Conservation (phyloP, 23 red algal species). For the Gracilaria gracilis region DNA sequence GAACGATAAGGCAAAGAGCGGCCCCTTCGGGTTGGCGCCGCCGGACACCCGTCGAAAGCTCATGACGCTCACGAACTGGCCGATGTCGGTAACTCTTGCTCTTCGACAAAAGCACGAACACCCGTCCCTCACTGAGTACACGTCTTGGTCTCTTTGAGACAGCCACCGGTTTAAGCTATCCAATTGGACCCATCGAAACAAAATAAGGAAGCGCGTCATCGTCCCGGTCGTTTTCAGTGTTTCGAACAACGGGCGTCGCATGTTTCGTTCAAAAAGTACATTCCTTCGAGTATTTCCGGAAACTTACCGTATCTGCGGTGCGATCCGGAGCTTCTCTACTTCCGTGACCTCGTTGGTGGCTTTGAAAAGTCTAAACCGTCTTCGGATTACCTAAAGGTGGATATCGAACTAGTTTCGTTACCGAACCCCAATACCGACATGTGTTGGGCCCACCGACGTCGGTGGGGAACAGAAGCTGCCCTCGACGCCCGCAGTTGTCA, state of each 20-base stretch:
- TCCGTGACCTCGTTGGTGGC: background rate
- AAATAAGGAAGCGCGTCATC: background rate
- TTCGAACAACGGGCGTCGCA: background rate
- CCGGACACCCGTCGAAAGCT: no score
- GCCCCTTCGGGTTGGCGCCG: no score
- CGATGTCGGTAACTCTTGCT: background rate
- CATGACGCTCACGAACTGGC: background rate
- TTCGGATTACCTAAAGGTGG: background rate
- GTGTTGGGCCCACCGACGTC: no score
- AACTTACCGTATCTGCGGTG: background rate
- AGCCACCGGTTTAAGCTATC: background rate
- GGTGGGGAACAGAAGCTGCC: background rate
- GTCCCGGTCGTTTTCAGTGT: background rate
- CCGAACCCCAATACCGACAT: background rate
- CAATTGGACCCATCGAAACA: background rate
- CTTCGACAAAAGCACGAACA: background rate
- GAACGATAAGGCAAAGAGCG: no score
- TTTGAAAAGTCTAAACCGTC: background rate
- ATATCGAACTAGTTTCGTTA: background rate
- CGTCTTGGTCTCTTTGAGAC: background rate
- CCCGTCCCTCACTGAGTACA: background rate
- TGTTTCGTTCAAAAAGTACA: background rate
- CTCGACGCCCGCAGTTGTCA: background rate
- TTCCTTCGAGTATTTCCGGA: background rate
- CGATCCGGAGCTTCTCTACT: background rate